These are phyloP conservation scores for Spiromastix sp. DNA, from an alignment of 2,329 filamentous ascomycete species.

Conservation along the genomic window DNA sequence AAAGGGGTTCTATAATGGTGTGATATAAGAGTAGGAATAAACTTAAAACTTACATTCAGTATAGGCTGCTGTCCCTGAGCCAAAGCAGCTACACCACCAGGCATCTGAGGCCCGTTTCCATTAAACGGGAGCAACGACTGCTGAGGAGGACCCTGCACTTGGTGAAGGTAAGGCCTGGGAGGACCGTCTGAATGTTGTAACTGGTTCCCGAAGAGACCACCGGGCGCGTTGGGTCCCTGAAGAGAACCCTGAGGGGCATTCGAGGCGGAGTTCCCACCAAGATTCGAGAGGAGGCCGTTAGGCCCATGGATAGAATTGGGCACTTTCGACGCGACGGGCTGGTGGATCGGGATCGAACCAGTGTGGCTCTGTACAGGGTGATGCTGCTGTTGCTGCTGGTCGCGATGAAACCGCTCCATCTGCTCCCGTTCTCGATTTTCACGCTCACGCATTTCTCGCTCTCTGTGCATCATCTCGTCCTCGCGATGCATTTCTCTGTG, in stretches of 20 bases:
- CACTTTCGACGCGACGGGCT: slow-evolving; percentile 78
- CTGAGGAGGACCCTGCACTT: slow-evolving; percentile 44
- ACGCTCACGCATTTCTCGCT: slow-evolving; percentile 42
- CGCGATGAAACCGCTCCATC: slow-evolving; percentile 56
- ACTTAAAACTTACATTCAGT: slow-evolving; percentile 47
- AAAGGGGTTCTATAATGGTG: too few relatives aligned
- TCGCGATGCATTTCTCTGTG: slow-evolving; percentile 36
- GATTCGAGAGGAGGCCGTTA: slow-evolving; percentile 71
- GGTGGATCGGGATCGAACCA: slow-evolving; percentile 82
- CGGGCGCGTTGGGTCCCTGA: slow-evolving; percentile 49
- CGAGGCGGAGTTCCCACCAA: slow-evolving; percentile 49
- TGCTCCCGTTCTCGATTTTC: slow-evolving; percentile 40
- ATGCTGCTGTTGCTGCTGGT: slow-evolving; percentile 43
- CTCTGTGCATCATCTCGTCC: slow-evolving; percentile 48
- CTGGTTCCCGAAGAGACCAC: slow-evolving; percentile 59
- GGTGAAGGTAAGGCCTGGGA: slow-evolving; percentile 51
- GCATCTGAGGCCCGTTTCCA: slow-evolving; percentile 32
- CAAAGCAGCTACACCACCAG: slow-evolving; percentile 46
- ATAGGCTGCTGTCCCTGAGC: slow-evolving; percentile 78
- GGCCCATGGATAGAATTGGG: slow-evolving; percentile 81
- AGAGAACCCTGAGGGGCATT: slow-evolving; percentile 45
- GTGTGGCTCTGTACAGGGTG: slow-evolving; percentile 78
- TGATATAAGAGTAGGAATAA: neutral
- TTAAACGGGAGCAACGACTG: slow-evolving; percentile 43
- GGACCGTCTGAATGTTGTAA: slow-evolving; percentile 48